Conservation (phyloP, 371 early-diverging fungal genomes). For the Rhizopus delemar region DNA sequence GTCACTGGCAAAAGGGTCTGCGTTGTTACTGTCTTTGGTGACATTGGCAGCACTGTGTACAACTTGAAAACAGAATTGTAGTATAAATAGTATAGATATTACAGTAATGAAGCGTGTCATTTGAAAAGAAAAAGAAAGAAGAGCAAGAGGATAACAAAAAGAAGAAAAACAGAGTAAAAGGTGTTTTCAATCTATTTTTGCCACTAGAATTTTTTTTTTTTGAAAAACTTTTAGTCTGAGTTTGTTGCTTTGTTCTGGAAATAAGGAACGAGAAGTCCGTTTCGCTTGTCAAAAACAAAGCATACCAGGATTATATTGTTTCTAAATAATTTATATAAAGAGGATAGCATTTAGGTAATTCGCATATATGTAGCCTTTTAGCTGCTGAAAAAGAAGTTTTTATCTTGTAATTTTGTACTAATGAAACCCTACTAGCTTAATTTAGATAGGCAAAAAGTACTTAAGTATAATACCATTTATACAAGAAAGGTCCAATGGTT, state of each 20-base stretch:
- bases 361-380: too few species aligned
- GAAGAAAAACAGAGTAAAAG: slow-evolving; percentile 4
- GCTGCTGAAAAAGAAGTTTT: too few species aligned
- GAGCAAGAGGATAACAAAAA: slow-evolving; percentile 4
- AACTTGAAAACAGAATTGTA: slow-evolving; percentile 12
- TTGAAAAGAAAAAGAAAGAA: slow-evolving; percentile 6
- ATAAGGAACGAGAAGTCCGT: too few species aligned
- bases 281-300: too few species aligned
- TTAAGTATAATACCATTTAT: too few species aligned
- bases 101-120: slow-evolving; percentile 4
- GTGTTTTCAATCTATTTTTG: slow-evolving; percentile 16
- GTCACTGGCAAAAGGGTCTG: neutral
- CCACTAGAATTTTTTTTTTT: neutral
- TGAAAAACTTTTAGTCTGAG: neutral
- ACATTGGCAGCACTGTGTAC: slow-evolving; percentile 16
- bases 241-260: neutral
- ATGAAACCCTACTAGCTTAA: too few species aligned
- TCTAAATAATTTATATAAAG: too few species aligned
- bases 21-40: neutral
- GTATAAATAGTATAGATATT: slow-evolving; percentile 16
- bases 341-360: too few species aligned
- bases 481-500: too few species aligned
- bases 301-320: too few species aligned
- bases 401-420: too few species aligned
- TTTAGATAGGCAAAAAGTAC: too few species aligned